Evolutionary conservation across 2,329 filamentous ascomycete species (phyloP).

Genomic region (Niveomyces coronatus): DNA sequence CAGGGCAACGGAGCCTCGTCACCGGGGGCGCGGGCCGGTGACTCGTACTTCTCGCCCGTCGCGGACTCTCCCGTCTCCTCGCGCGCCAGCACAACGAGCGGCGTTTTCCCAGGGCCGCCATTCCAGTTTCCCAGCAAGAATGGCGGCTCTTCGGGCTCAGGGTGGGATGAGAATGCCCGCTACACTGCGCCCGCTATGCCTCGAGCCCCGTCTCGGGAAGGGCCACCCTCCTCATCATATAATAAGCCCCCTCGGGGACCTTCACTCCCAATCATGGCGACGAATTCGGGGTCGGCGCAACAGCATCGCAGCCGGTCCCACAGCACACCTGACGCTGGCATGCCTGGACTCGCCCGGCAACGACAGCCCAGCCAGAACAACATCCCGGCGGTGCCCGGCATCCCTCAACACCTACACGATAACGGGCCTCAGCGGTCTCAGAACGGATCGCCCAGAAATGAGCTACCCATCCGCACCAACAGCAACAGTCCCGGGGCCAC

Average conservation of each 20-base stretch:
- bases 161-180: conserved; percentile 66
- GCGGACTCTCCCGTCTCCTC: conserved; percentile 70
- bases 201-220: conserved; percentile 69
- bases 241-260: conserved; percentile 64
- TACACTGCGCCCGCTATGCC: conserved; percentile 85
- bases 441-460: conserved; percentile 65
- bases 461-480: conserved; percentile 55
- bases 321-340: conserved; percentile 90
- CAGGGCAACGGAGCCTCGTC: conserved; percentile 39
- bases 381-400: conserved; percentile 65
- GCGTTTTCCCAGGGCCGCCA: conserved; percentile 50
- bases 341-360: conserved; percentile 47
- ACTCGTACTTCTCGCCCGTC: conserved; percentile 89
- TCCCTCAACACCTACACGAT: conserved; percentile 60
- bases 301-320: conserved; percentile 78
- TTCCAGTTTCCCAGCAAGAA: conserved; percentile 63
- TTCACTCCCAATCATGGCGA: conserved; percentile 62
- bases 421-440: conserved; percentile 65
- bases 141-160: conserved; percentile 49
- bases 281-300: conserved; percentile 44
- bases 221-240: conserved; percentile 55
- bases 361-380: conserved; percentile 42
- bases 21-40: conserved; percentile 51
- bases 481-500: conserved; percentile 63
- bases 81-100: conserved; percentile 63